A percentile compares a stretch with the other conserved stretches of the same genome.
These are phyloP conservation scores for Globisporangium orthogonon DNA, from an alignment of 352 stramenopile genomes.

Conservation along the genomic window DNA sequence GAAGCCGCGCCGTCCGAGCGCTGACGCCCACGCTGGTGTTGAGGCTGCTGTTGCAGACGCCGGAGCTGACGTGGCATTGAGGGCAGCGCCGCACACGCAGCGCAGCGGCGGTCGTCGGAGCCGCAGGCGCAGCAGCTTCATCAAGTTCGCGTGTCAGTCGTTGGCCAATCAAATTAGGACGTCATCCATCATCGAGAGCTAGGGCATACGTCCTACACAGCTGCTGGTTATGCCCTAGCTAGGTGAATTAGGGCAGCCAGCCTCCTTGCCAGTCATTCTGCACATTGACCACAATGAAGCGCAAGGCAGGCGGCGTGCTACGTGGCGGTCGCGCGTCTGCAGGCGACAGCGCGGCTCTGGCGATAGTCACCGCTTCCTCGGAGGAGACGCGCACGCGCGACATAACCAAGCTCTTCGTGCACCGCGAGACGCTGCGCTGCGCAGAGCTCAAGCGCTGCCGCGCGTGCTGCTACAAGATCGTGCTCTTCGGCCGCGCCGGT, in stretches of 20 bases:
- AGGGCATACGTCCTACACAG: too few relatives aligned
- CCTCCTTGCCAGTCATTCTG: too few relatives aligned
- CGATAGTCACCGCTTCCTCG: neutral
- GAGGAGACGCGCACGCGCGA: conserved; percentile 26
- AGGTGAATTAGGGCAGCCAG: too few relatives aligned
- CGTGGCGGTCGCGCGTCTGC: neutral
- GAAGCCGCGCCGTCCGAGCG: conserved; percentile 8
- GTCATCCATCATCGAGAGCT: neutral
- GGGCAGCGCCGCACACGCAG: neutral
- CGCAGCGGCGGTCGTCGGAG: neutral
- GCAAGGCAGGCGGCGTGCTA: neutral
- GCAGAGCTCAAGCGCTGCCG: conserved; percentile 60
- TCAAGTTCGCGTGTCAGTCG: neutral
- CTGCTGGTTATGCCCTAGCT: too few relatives aligned
- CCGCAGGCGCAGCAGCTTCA: neutral
- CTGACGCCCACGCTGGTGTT: neutral
- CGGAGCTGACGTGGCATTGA: neutral
- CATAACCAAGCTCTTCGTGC: conserved; percentile 51
- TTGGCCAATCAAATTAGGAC: too few relatives aligned
- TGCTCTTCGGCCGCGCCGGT: conserved; percentile 45
- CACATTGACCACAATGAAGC: neutral
- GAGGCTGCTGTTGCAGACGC: too few relatives aligned
- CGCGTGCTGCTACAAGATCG: conserved; percentile 87
- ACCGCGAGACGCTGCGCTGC: conserved; percentile 62
- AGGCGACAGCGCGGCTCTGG: neutral